These are phyloP conservation scores for Cryptococcus deneoformans DNA, from an alignment of 1,284 basidiomycete genomes.

Conservation along the genomic window DNA sequence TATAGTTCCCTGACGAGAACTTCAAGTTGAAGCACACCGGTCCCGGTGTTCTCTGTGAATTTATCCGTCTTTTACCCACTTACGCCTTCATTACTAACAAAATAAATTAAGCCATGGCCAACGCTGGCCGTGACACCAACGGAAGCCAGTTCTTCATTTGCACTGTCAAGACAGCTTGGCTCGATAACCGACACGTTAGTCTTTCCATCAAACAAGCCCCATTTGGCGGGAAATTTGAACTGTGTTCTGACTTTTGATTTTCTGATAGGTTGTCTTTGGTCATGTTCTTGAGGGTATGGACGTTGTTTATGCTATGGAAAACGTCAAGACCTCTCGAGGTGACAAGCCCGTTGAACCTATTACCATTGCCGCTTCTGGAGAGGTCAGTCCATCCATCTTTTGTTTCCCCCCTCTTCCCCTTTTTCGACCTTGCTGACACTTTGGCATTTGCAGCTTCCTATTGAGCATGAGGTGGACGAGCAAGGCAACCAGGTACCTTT, in stretches of 20 bases:
- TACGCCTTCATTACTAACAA: slow-evolving; percentile 8
- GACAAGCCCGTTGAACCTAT: slow-evolving; percentile 72
- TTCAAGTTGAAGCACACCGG: slow-evolving; percentile 86
- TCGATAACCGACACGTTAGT: slow-evolving; percentile 51
- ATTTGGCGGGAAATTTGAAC: no score
- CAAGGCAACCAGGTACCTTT: slow-evolving; percentile 84
- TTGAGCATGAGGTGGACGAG: slow-evolving; percentile 61
- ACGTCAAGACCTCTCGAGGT: slow-evolving; percentile 59
- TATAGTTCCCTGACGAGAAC: slow-evolving; percentile 66
- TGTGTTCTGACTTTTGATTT: background rate
- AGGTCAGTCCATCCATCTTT: slow-evolving; percentile 56
- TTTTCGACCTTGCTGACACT: background rate
- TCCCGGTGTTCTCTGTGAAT: slow-evolving; percentile 66
- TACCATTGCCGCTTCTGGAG: slow-evolving; percentile 74
- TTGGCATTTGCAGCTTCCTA: slow-evolving; percentile 55
- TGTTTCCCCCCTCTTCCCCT: background rate
- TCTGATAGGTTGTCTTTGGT: slow-evolving; percentile 78
- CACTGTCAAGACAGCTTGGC: slow-evolving; percentile 70
- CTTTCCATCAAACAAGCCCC: background rate
- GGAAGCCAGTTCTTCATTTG: slow-evolving; percentile 61
- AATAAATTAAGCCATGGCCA: slow-evolving; percentile 70
- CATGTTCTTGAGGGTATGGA: slow-evolving; percentile 88
- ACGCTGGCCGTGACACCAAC: slow-evolving; percentile 59
- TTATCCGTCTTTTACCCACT: background rate
- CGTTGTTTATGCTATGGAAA: slow-evolving; percentile 69